Evolutionary conservation across 1,284 basidiomycete genomes (phyloP).

Genomic region (Phellopilus nigrolimitatus): DNA sequence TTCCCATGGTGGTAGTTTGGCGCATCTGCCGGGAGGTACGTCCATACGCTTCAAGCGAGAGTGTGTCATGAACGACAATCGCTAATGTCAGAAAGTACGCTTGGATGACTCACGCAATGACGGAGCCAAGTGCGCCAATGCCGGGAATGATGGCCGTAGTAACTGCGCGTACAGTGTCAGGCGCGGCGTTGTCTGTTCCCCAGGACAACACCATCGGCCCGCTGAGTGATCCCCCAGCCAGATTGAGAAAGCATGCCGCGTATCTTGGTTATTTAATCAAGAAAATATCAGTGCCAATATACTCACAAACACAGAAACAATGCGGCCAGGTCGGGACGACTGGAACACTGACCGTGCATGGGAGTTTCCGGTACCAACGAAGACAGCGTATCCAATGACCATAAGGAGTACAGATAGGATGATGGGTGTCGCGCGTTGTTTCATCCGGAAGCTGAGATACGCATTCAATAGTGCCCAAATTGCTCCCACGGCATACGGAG

Average conservation of each 20-base stretch:
- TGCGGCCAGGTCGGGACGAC: neutral
- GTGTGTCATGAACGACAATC: no score
- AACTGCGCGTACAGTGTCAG: conserved; percentile 38
- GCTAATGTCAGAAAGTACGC: no score
- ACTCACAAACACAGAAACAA: neutral
- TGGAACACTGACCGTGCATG: conserved; percentile 31
- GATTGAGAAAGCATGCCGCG: conserved; percentile 37
- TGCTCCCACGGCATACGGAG: conserved; percentile 34
- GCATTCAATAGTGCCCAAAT: conserved; percentile 32
- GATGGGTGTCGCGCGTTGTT: conserved; percentile 31
- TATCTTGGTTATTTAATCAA: conserved; percentile 28
- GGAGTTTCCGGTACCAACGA: conserved; percentile 33
- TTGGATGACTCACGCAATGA: conserved; percentile 40
- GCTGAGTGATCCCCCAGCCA: conserved; percentile 33
- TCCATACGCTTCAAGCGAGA: conserved; percentile 40
- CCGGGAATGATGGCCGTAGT: conserved; percentile 37
- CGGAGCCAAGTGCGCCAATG: conserved; percentile 35
- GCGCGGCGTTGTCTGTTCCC: conserved; percentile 39
- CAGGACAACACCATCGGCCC: conserved; percentile 36
- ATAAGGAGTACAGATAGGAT: conserved; percentile 31
- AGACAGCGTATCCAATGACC: conserved; percentile 36
- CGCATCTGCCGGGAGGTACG: conserved; percentile 36
- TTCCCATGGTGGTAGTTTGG: conserved; percentile 43
- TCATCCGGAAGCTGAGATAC: conserved; percentile 31
- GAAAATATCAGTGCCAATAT: neutral